These are phyloP conservation scores for Galerina sulciceps DNA, from an alignment of 768 basidiomycete genomes.

Conservation along the genomic window DNA sequence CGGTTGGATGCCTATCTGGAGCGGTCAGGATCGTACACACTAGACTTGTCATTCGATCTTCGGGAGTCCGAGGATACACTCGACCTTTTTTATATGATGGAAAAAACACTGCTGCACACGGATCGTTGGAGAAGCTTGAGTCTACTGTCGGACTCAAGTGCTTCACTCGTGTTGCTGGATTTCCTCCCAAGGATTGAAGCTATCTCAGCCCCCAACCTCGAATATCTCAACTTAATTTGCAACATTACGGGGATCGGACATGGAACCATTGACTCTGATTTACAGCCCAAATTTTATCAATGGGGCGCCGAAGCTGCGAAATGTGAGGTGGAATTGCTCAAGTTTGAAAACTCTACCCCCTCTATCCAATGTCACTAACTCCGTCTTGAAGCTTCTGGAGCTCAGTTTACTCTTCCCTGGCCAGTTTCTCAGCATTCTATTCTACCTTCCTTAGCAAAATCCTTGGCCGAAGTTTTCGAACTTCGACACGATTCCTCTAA, in stretches of 20 bases:
- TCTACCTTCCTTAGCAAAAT: slow-evolving; percentile 17
- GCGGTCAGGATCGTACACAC: slow-evolving; percentile 14
- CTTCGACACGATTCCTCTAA: background rate
- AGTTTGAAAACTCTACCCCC: background rate
- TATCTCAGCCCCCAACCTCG: slow-evolving; percentile 17
- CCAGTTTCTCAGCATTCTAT: slow-evolving; percentile 10
- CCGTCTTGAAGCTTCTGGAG: slow-evolving; percentile 9
- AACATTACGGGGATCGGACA: no score
- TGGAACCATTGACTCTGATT: no score
- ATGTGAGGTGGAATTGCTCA: slow-evolving; percentile 15
- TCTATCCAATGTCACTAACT: slow-evolving; percentile 18
- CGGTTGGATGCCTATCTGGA: slow-evolving; percentile 23
- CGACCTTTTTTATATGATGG: background rate
- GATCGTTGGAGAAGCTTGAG: background rate
- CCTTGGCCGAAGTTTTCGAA: slow-evolving; percentile 12
- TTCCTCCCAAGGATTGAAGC: background rate
- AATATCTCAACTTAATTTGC: slow-evolving; percentile 17
- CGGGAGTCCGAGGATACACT: background rate
- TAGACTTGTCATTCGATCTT: slow-evolving; percentile 24
- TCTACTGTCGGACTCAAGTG: background rate
- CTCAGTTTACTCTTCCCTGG: background rate
- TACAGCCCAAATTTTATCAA: slow-evolving; percentile 11
- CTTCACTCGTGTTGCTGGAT: no score
- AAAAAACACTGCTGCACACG: background rate
- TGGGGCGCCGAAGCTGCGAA: slow-evolving; percentile 22